Percentiles rank a stretch among this genome's conserved stretches.
These are phyloP conservation scores for Rhizopogon vinicolor DNA, from an alignment of 768 basidiomycete genomes.

Conservation along the genomic window DNA sequence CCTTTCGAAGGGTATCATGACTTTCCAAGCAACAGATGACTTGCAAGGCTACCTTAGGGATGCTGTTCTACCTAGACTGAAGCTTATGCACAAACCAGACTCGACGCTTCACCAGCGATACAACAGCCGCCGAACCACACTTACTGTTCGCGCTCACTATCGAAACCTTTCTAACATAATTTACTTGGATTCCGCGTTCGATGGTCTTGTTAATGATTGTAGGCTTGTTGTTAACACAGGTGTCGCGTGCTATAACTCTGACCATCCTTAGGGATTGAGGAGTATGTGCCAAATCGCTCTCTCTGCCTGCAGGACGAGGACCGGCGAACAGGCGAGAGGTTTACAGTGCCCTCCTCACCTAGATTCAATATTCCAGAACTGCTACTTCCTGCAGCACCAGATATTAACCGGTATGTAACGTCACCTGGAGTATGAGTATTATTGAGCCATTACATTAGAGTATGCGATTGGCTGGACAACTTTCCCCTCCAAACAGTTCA, in stretches of 20 bases:
- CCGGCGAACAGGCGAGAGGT: constrained; percentile 18
- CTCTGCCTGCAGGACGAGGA: constrained; percentile 23
- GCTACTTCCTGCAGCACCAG: constrained; percentile 25
- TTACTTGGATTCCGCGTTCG: constrained; percentile 21
- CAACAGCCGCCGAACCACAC: constrained; percentile 31
- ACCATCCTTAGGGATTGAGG: constrained; percentile 18
- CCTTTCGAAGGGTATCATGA: constrained; percentile 8
- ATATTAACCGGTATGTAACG: constrained; percentile 24
- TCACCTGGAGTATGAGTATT: neutral
- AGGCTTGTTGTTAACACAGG: neutral
- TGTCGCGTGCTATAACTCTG: neutral
- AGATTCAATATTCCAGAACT: constrained; percentile 22
- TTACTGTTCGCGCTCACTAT: constrained; percentile 27
- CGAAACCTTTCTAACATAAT: constrained; percentile 28
- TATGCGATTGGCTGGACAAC: constrained; percentile 28
- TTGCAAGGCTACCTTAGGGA: constrained; percentile 30
- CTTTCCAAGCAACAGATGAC: constrained; percentile 27
- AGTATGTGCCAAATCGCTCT: constrained; percentile 24
- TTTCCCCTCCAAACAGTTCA: constrained; percentile 29
- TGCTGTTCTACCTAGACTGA: constrained; percentile 27
- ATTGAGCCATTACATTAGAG: constrained; percentile 9
- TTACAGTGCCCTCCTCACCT: constrained; percentile 28
- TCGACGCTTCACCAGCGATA: constrained; percentile 20
- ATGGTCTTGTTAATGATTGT: constrained; percentile 26
- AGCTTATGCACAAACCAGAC: constrained; percentile 17